Base-by-base conservation (phyloP, 345 rosid genomes). In the Eucalyptus guilfoylei region DNA sequence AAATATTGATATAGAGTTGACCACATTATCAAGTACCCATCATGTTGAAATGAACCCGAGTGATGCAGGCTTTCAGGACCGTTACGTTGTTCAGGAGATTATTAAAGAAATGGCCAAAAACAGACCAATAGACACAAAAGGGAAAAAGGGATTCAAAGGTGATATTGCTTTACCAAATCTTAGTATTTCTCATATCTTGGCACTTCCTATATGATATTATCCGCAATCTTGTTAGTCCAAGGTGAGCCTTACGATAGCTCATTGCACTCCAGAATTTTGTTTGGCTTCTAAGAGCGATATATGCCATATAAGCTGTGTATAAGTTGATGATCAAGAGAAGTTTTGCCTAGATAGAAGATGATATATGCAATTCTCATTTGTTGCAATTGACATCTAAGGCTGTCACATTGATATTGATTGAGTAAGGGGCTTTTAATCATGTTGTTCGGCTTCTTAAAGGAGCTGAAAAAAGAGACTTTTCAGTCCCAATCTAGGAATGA, bases 41-140 rank as follows among this genome's bases (percentile, higher is more conserved):
- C 99, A 98, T 86, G 97, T 98, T 89, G 99, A 98, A 88, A 94
- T 98, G 93, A 97, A 93, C 91, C 99, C 99, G 30, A 95, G 99
- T 90, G 99, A 97, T 94, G 99, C 88, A 60, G 99, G 99, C 81
- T 98, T 97, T 92, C 99, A 98, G 94, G 99, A 98, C 93, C 94
- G 99, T 89, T 98, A 97, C 88, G 89, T 98, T 55, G 99, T 98
- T 89, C 99, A 96, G 89, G 99, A 97, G 95, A 93, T 98, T 80
- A 98, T 98, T 42, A 97, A 98, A 90, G 99, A 98, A 90, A 98
- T 98, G 99, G 99, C 99, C 87, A 97, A 94, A 94, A 97, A 96
- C 91, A 95, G 99, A 91, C 99, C 97, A 44, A 94, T 96, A 88
- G 99, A 97, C 91, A 92, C 95, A 1, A 98, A 95, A 93, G 99